Base-by-base conservation (phyloP, 23 red algal genomes). In the Gracilaria caudata region DNA sequence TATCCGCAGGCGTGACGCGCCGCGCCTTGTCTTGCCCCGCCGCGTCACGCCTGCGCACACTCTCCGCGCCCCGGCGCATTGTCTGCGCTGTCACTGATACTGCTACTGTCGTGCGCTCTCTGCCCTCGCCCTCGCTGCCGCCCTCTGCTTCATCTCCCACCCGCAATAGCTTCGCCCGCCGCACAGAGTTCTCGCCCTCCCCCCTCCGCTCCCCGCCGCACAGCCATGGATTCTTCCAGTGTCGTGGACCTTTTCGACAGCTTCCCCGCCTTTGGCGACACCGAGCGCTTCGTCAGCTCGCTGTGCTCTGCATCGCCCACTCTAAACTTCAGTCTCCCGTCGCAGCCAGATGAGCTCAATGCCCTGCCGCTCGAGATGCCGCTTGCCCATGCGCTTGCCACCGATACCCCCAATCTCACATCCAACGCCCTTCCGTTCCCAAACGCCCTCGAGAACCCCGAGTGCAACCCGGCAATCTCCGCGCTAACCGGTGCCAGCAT, bases 351-450 rank as follows among this genome's bases (percentile, higher is more conserved):
- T 25, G 70, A 75, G 21, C 43, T 75, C 70, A 75, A 75, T 29
- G 70, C 70, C 1, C 70, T 75, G 19, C 70, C 70, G 9, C 35
- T 46, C 39, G 70, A 75, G 21, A 75, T 75, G 70, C 70, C 70
- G 20, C 70, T 75, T 9, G 70, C 70, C 33, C 70, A 75, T 40
- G 40, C 70, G 20, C 70, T 75, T 3, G 70, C 70, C 37, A 5
- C 39, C 37, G 39, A 75, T n/a, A 43, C 4, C 38, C 39, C 38
- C 70, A 47, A 46, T 29, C 32, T 49, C 39, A 20, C 70, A 10
- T 8, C 37, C 1, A 38, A 16, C 21, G 40, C 70, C 29, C 70
- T 49, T 32, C 70, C 70, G 5, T 24, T 46, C 43, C 70, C 39
- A 7, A 36, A 37, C 30, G 33, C 19, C 70, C 70, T 49, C 21